These are phyloP conservation scores for Fusarium metavorans DNA, from an alignment of 2,329 filamentous ascomycete species.

Conservation along the genomic window DNA sequence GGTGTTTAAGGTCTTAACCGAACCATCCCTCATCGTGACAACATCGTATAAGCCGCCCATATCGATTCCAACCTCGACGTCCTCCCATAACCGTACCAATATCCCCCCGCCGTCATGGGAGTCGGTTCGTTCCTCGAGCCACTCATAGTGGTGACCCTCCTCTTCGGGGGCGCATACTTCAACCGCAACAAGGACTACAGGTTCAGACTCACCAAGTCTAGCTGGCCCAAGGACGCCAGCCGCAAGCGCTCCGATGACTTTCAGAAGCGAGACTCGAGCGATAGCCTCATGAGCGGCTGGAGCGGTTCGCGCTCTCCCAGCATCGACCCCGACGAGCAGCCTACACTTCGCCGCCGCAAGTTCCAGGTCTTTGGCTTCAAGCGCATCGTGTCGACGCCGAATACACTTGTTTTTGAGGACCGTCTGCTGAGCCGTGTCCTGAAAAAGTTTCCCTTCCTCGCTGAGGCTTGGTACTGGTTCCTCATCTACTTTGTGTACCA, in stretches of 20 bases:
- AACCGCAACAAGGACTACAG: constrained; percentile 56
- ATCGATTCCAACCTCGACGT: background rate
- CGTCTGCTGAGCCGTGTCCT: constrained; percentile 63
- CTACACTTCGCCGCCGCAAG: constrained; percentile 49
- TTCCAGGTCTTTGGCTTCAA: constrained; percentile 49
- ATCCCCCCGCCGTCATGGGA: constrained; percentile 47
- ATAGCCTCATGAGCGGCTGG: constrained; percentile 43
- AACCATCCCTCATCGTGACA: background rate
- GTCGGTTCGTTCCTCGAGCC: constrained; percentile 57
- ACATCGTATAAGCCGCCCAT: background rate
- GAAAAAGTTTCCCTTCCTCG: constrained; percentile 76
- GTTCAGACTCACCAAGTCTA: constrained; percentile 40
- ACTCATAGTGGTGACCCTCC: constrained; percentile 56
- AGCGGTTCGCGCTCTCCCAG: constrained; percentile 44
- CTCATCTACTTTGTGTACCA: constrained; percentile 85
- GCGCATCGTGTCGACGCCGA: constrained; percentile 48
- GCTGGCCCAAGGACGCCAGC: constrained; percentile 32
- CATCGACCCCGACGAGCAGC: constrained; percentile 44
- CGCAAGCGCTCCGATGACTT: constrained; percentile 50
- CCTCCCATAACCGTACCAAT: background rate
- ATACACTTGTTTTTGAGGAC: constrained; percentile 49
- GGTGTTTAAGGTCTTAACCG: background rate
- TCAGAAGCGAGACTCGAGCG: constrained; percentile 40
- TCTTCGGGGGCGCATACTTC: constrained; percentile 59
- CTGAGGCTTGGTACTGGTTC: constrained; percentile 83